phyloP scores from a whole-genome alignment of 768 basidiomycete genomes.

The Mycena olivaceomarginata region DNA sequence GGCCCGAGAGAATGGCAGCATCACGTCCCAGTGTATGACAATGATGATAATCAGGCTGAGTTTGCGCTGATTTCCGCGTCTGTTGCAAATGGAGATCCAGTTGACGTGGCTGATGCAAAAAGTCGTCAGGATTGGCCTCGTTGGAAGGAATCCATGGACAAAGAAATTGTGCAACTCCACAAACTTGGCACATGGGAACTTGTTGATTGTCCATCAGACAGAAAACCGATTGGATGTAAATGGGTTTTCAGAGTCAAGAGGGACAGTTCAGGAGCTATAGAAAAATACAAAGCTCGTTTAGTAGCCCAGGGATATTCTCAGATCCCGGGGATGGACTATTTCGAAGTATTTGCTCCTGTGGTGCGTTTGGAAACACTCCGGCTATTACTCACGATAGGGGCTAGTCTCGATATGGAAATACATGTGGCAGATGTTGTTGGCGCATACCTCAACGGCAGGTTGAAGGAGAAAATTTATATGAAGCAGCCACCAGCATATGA shows the following conservation, averaged over 20 bases:
- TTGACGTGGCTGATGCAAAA: constrained; percentile 11
- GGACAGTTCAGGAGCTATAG: neutral
- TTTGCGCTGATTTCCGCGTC: constrained; percentile 56
- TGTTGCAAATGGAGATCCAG: constrained; percentile 34
- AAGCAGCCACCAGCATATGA: constrained; percentile 50
- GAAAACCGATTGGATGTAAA: constrained; percentile 5
- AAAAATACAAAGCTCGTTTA: neutral
- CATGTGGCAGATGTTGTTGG: neutral
- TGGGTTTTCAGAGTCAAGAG: neutral
- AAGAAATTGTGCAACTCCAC: constrained; percentile 39
- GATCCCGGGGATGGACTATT: neutral
- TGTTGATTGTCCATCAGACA: neutral
- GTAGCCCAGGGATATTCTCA: neutral
- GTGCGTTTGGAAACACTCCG: neutral
- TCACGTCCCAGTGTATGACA: constrained; percentile 36
- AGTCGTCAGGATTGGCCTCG: neutral
- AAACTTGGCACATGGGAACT: no score
- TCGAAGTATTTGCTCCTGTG: neutral
- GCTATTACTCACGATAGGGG: neutral
- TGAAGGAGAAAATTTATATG: constrained; percentile 45
- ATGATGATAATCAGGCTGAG: constrained; percentile 57
- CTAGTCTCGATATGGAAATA: neutral
- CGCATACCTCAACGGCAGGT: no score
- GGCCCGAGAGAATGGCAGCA: constrained; percentile 23
- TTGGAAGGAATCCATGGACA: constrained; percentile 55